Evolutionary conservation across 2,329 filamentous ascomycete species (phyloP).

Genomic region (Didymella sp.): DNA sequence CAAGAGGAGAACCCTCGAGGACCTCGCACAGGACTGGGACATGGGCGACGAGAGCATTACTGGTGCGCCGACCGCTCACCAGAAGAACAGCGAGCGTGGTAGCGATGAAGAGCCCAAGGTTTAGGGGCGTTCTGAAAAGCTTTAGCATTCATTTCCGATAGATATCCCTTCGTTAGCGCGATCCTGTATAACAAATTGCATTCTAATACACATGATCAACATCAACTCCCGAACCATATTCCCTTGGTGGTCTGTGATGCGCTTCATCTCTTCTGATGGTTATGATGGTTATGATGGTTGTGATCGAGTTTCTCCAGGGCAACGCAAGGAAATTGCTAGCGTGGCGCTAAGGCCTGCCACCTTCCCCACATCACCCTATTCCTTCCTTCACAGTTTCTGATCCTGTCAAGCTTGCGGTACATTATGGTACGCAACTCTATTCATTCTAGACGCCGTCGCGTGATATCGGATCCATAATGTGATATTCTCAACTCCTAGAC

Average conservation of each 20-base stretch:
- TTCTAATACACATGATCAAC: background rate
- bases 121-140: slow-evolving; percentile 4
- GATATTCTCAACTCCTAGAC: background rate
- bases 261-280: background rate
- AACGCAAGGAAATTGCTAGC: background rate
- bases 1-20: slow-evolving; percentile 76
- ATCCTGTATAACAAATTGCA: slow-evolving; percentile 8
- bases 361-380: background rate
- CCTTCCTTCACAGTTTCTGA: background rate
- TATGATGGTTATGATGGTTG: too few relatives aligned
- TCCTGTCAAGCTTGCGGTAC: background rate
- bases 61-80: slow-evolving; percentile 26
- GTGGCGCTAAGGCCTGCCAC: background rate
- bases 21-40: slow-evolving; percentile 59
- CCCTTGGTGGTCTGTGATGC: background rate
- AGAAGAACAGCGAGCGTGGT: slow-evolving; percentile 29
- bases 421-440: background rate
- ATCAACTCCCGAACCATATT: background rate
- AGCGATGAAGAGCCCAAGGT: slow-evolving; percentile 32
- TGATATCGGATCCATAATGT: background rate
- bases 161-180: slow-evolving; percentile 14
- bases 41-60: slow-evolving; percentile 46
- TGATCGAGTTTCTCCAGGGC: too few relatives aligned
- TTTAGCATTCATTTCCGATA: background rate
- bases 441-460: background rate